Base-by-base conservation (phyloP, 768 basidiomycete genomes). In the Royoungia palumana region DNA sequence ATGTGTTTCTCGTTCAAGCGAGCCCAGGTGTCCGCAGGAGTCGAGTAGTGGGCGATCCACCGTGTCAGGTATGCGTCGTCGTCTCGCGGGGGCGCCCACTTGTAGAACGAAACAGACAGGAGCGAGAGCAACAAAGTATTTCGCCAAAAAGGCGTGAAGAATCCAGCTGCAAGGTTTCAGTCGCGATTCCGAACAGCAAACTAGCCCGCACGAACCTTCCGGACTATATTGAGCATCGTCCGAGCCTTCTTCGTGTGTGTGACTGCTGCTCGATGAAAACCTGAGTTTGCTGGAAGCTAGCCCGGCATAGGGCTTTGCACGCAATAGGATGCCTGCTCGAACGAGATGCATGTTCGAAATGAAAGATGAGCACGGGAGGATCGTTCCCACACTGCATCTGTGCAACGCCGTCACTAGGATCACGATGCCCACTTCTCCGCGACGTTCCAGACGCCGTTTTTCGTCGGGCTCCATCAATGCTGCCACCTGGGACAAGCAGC, bases 61-160 rank as follows among this genome's bases (percentile, higher is more conserved):
- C 77, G 77, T 12, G 85, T 85, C 60, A 89, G 62, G 57, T 79
- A 81, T 42, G 74, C 77, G 50, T 86, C 80, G 34, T 85, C 78
- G 25, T 68, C 70, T 7, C 80, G 75, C 46, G 75, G 69, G 1
- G 88, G 87, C 4, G 85, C 83, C 60, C 74, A 84, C 66, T 87
- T 87, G 72, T 85, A 84, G 51, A 77, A 76, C 11, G 73, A 77
- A 36, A 74, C 79, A 36, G 69, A 75, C 9, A 74, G 69, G 35
- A 83, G 49, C 13, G 78, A 73, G 20, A 74, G 66, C 20, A 87
- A 51, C 34, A 83, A 56, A 3, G 80, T 76, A 51, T 82, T 83
- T 32, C 81, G 72, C 89, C 89, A 90, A 61, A 85, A 76, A 19
- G 81, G 71, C 27, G 77, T 79, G 22, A 70, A 67, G 62, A 90